phyloP scores from a whole-genome alignment of 1,284 basidiomycete genomes.

The Cutaneotrichosporon mucoides region DNA sequence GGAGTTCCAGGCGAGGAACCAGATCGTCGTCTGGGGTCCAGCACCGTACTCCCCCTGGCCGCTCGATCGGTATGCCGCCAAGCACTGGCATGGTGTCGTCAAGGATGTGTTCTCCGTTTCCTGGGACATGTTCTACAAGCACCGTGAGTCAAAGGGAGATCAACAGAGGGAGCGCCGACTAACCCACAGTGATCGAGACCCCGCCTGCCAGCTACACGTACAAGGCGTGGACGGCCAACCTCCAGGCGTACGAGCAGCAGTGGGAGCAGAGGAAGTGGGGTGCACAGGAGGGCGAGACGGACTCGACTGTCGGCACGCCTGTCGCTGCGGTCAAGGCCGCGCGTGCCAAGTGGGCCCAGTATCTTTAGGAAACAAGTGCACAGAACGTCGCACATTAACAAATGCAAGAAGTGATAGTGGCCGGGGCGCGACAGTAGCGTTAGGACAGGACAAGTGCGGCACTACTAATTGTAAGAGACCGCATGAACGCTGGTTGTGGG shows the following conservation, averaged over 20 bases:
- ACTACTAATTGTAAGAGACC: too few relatives aligned
- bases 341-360: slow-evolving; percentile 6
- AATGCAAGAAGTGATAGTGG: too few relatives aligned
- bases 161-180: not conserved
- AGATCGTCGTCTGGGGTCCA: slow-evolving; percentile 54
- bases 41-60: slow-evolving; percentile 46
- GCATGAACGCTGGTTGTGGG: too few relatives aligned
- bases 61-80: slow-evolving; percentile 48
- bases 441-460: too few relatives aligned
- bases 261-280: slow-evolving; percentile 43
- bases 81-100: slow-evolving; percentile 53
- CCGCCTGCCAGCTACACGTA: not conserved
- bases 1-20: slow-evolving; percentile 52
- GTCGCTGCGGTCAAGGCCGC: slow-evolving; percentile 1
- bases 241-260: slow-evolving; percentile 44
- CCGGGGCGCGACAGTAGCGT: too few relatives aligned
- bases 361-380: too few relatives aligned
- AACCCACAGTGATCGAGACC: not conserved
- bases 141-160: not conserved
- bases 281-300: slow-evolving; percentile 10
- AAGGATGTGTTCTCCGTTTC: slow-evolving; percentile 47
- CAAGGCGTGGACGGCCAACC: slow-evolving; percentile 22
- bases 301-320: not conserved
- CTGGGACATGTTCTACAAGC: slow-evolving; percentile 46
- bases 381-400: too few relatives aligned